Conservation (phyloP, 257 asterid genomes). For the Solanum habrochaites region DNA sequence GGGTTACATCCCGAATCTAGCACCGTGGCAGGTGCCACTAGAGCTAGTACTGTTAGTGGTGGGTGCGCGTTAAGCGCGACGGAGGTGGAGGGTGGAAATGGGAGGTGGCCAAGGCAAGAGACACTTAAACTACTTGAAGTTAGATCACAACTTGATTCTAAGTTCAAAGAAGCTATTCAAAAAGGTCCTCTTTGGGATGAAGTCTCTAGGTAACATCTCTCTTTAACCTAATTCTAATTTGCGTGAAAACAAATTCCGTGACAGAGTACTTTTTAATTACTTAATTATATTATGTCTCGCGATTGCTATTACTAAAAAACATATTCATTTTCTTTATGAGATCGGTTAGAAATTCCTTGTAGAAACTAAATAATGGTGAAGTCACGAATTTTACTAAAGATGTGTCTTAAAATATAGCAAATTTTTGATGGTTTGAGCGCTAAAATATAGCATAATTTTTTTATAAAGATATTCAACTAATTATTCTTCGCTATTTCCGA, state of each 20-base stretch:
- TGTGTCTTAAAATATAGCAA: background rate
- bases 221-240: background rate
- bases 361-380: background rate
- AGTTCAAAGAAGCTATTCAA: constrained; percentile 92
- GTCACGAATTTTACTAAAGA: background rate
- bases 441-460: background rate
- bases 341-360: background rate
- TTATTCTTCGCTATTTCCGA: background rate
- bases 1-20: constrained; percentile 39
- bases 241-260: background rate
- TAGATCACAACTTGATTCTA: constrained; percentile 79
- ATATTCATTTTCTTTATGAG: background rate
- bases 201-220: constrained; percentile 56
- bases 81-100: constrained; percentile 46
- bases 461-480: background rate
- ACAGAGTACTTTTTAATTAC: background rate
- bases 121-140: constrained; percentile 96
- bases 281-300: background rate
- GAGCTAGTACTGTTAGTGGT: background rate
- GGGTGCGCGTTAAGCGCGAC: constrained; percentile 20
- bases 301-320: background rate
- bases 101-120: constrained; percentile 97
- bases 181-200: constrained; percentile 98
- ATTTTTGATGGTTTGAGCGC: no score
- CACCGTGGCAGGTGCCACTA: background rate